Percentiles rank a stretch among this genome's conserved stretches.
Conservation (phyloP, 1,284 basidiomycete species). For the Cutaneotrichosporon sp. region DNA sequence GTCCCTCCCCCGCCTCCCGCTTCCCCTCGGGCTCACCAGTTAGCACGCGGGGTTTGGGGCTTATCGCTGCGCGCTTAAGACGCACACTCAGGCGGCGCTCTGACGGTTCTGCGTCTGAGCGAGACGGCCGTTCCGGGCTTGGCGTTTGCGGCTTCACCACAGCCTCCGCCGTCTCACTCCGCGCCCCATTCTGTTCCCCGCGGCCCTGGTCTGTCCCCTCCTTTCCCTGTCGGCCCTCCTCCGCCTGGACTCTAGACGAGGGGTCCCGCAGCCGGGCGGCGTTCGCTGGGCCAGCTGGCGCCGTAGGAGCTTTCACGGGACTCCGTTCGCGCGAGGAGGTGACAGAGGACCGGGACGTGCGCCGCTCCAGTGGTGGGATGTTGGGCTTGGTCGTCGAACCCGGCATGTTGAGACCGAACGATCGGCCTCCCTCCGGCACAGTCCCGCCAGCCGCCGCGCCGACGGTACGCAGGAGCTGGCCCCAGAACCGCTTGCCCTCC, state of each 20-base stretch:
- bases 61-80: neutral
- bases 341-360: neutral
- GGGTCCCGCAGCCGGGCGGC: too few relatives aligned
- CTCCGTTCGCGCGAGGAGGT: neutral
- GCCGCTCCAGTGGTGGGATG: neutral
- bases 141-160: too few relatives aligned
- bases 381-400: neutral
- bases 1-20: too few relatives aligned
- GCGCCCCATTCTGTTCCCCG: too few relatives aligned
- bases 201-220: too few relatives aligned
- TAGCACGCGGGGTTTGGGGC: neutral
- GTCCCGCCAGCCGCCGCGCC: slow-evolving; percentile 38
- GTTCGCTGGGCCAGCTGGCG: neutral
- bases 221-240: too few relatives aligned
- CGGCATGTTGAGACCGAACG: neutral
- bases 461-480: slow-evolving; percentile 38
- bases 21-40: neutral
- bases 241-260: too few relatives aligned
- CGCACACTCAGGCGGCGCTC: neutral
- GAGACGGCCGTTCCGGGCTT: neutral
- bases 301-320: neutral
- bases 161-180: neutral
- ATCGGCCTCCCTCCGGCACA: slow-evolving; percentile 20
- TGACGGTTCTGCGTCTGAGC: neutral
- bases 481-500: slow-evolving; percentile 39